Percentiles rank a stretch among this genome's conserved stretches.
Conservation (phyloP, 495 filamentous ascomycete species). For the Penicillium coffeae region DNA sequence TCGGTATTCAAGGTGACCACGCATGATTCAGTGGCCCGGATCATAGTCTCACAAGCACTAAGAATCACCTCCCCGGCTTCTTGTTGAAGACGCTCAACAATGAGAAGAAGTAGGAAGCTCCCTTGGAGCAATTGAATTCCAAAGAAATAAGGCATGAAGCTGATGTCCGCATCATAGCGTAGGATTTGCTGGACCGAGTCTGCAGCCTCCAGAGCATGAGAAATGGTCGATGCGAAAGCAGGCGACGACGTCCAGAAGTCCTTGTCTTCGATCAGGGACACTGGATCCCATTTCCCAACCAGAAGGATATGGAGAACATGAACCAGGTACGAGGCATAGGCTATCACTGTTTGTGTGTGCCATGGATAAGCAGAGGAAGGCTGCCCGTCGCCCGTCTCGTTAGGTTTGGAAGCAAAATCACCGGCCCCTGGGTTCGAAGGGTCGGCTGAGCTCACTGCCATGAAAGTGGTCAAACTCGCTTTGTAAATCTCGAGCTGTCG, state of each 20-base stretch:
- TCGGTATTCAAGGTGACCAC: conserved; percentile 82
- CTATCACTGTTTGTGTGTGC: conserved; percentile 80
- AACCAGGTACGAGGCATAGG: conserved; percentile 85
- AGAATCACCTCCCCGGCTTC: conserved; percentile 77
- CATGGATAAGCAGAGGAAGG: conserved; percentile 53
- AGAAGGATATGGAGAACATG: conserved; percentile 81
- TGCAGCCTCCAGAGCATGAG: conserved; percentile 74
- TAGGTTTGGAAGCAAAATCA: conserved; percentile 21
- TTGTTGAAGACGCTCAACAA: conserved; percentile 77
- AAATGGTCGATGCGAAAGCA: conserved; percentile 74
- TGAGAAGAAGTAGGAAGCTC: conserved; percentile 74
- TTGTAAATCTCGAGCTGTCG: conserved; percentile 79
- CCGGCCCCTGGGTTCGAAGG: conserved; percentile 24
- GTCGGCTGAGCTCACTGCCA: conserved; percentile 43
- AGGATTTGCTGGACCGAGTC: conserved; percentile 79
- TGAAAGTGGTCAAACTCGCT: conserved; percentile 77
- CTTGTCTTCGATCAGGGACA: conserved; percentile 80
- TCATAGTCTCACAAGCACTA: conserved; percentile 81
- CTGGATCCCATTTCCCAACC: conserved; percentile 84
- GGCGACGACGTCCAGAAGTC: conserved; percentile 85
- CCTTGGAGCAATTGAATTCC: conserved; percentile 82
- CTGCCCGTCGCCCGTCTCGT: conserved; percentile 42
- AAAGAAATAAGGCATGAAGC: conserved; percentile 89
- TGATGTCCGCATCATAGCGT: conserved; percentile 78
- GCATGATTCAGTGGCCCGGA: conserved; percentile 79